Evolutionary conservation across 2,329 filamentous ascomycete species (phyloP).

Genomic region (Byssochlamys sp.): DNA sequence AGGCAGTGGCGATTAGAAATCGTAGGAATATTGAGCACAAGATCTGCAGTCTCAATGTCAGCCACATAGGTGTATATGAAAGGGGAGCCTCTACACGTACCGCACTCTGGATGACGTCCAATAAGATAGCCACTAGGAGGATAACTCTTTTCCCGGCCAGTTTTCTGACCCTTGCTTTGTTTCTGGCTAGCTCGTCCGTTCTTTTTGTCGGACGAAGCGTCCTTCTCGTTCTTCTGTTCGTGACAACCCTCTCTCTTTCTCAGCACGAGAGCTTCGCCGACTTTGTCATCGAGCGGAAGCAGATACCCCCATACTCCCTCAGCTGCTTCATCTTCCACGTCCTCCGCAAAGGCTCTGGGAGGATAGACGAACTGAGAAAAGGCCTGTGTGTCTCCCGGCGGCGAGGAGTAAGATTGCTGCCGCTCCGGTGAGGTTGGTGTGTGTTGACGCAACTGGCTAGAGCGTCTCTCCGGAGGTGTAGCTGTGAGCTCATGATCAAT

Average conservation of each 20-base stretch:
- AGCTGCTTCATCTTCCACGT: conserved; percentile 71
- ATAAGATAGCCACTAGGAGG: conserved; percentile 79
- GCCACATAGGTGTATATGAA: neutral
- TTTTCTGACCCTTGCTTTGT: conserved; percentile 47
- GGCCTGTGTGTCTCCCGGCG: conserved; percentile 66
- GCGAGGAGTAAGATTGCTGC: conserved; percentile 46
- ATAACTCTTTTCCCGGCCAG: conserved; percentile 46
- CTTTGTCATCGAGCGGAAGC: conserved; percentile 64
- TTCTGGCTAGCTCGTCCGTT: conserved; percentile 34
- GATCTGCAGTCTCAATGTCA: conserved; percentile 43
- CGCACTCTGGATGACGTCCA: conserved; percentile 86
- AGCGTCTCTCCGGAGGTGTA: conserved; percentile 55
- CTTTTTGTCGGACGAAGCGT: conserved; percentile 28
- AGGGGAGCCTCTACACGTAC: conserved; percentile 44
- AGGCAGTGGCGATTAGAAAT: conserved; percentile 69
- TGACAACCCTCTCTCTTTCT: conserved; percentile 65
- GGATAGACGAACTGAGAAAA: conserved; percentile 74
- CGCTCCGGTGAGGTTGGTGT: conserved; percentile 32
- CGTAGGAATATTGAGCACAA: conserved; percentile 63
- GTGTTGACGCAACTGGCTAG: conserved; percentile 43
- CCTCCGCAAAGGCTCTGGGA: conserved; percentile 61
- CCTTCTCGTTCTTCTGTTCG: conserved; percentile 31
- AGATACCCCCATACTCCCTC: conserved; percentile 96
- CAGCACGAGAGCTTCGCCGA: conserved; percentile 62
- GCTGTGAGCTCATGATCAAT: conserved; percentile 59